Conservation (phyloP, 2,329 filamentous ascomycete genomes). For the Nemania sp. region DNA sequence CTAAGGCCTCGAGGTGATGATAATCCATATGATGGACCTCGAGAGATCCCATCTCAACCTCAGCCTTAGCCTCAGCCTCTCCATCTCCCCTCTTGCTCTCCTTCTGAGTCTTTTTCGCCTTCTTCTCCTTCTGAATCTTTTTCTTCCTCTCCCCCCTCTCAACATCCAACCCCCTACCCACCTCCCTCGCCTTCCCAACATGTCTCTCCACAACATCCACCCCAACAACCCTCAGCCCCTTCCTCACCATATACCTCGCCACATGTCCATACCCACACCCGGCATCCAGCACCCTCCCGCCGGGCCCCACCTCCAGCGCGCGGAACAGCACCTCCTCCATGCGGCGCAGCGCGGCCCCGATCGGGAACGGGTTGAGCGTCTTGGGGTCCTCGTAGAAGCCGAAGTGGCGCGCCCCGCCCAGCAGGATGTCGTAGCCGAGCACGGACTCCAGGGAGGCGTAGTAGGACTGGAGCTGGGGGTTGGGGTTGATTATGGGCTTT, state of each 20-base stretch:
- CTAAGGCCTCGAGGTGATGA: slow-evolving; percentile 60
- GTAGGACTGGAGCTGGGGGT: slow-evolving; percentile 31
- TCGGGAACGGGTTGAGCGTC: slow-evolving; percentile 30
- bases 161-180: not conserved
- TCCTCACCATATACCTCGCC: slow-evolving; percentile 60
- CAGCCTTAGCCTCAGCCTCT: slow-evolving; percentile 50
- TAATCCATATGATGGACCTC: slow-evolving; percentile 60
- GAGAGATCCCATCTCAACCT: slow-evolving; percentile 47
- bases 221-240: slow-evolving; percentile 56
- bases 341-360: slow-evolving; percentile 13
- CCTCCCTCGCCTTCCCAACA: slow-evolving; percentile 55
- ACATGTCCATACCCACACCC: slow-evolving; percentile 64
- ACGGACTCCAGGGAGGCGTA: slow-evolving; percentile 35
- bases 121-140: too few species aligned
- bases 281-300: slow-evolving; percentile 62
- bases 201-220: slow-evolving; percentile 65
- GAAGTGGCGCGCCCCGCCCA: slow-evolving; percentile 36
- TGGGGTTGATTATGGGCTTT: slow-evolving; percentile 21
- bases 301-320: slow-evolving; percentile 52
- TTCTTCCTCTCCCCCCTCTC: too few species aligned
- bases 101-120: slow-evolving; percentile 45
- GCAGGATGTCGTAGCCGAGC: slow-evolving; percentile 33
- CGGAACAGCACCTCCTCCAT: slow-evolving; percentile 64
- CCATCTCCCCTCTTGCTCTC: slow-evolving; percentile 52
- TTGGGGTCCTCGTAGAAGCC: slow-evolving; percentile 31